A percentile compares a stretch with the other conserved stretches of the same genome.
These are phyloP conservation scores for Paraconiothyrium sp. DNA, from an alignment of 2,329 filamentous ascomycete genomes.

Conservation along the genomic window DNA sequence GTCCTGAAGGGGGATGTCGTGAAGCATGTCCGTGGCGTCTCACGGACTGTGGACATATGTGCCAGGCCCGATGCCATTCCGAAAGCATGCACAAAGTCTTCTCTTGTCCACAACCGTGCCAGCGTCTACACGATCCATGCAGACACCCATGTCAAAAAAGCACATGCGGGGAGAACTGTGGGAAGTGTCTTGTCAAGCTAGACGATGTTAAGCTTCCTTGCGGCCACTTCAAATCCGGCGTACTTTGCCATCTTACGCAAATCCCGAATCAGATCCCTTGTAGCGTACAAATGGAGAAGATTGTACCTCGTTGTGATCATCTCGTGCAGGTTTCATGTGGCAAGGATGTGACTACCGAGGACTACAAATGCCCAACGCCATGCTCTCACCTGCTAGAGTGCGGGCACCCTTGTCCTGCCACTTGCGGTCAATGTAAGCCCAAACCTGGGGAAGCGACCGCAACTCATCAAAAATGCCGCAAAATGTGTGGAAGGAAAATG, in stretches of 20 bases:
- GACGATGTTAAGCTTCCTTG: slow-evolving; percentile 39
- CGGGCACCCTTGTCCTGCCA: slow-evolving; percentile 64
- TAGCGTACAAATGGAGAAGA: slow-evolving; percentile 54
- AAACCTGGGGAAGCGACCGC: slow-evolving; percentile 34
- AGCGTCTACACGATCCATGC: slow-evolving; percentile 34
- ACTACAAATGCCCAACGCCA: slow-evolving; percentile 58
- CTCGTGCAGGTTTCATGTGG: slow-evolving; percentile 60
- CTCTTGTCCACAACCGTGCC: slow-evolving; percentile 37
- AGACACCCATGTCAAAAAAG: slow-evolving; percentile 39
- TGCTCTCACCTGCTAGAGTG: slow-evolving; percentile 63
- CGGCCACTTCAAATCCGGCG: slow-evolving; percentile 32
- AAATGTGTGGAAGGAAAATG: slow-evolving; percentile 37
- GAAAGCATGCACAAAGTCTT: slow-evolving; percentile 39
- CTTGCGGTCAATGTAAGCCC: slow-evolving; percentile 61
- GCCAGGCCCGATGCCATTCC: slow-evolving; percentile 42
- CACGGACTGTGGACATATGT: slow-evolving; percentile 41
- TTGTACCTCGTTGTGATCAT: slow-evolving; percentile 67
- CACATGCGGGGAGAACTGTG: slow-evolving; percentile 42
- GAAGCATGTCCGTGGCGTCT: slow-evolving; percentile 33
- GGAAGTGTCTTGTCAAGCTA: slow-evolving; percentile 30
- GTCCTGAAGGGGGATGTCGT: slow-evolving; percentile 45
- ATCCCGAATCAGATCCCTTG: slow-evolving; percentile 61
- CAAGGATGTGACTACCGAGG: slow-evolving; percentile 52
- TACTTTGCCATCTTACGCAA: slow-evolving; percentile 47
- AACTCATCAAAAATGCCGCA: slow-evolving; percentile 31